These are phyloP conservation scores for Adansonia rubrostipa DNA, from an alignment of 441 rosid genomes.

Conservation along the genomic window DNA sequence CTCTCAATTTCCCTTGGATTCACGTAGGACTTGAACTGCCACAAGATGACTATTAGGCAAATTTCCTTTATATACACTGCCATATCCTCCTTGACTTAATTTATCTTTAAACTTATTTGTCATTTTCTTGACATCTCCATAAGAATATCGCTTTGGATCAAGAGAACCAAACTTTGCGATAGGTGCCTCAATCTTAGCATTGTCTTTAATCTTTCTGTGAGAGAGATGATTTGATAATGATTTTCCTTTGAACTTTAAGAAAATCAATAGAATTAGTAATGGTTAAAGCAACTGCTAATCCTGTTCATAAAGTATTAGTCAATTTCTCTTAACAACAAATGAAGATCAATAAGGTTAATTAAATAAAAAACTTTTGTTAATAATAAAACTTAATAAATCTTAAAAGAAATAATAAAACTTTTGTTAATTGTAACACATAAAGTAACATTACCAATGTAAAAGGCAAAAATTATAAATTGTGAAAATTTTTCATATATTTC, in stretches of 20 bases:
- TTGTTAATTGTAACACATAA: too few species aligned
- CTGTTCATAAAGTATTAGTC: background rate
- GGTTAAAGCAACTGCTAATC: background rate
- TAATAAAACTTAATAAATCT: too few species aligned
- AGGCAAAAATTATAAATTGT: too few species aligned
- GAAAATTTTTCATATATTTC: too few species aligned
- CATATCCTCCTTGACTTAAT: conserved; percentile 14
- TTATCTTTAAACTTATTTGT: background rate
- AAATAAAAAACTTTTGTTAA: too few species aligned
- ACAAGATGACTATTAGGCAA: conserved; percentile 34
- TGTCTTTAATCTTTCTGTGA: background rate
- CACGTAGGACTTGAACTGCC: conserved; percentile 39
- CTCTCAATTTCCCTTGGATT: conserved; percentile 17
- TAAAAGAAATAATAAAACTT: too few species aligned
- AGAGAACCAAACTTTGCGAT: background rate
- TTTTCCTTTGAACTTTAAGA: background rate
- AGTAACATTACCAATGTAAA: too few species aligned
- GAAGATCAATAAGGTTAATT: too few species aligned
- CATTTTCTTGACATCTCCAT: background rate
- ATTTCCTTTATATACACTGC: conserved; percentile 39
- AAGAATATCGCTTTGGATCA: background rate
- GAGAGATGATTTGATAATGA: background rate
- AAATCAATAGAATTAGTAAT: too few species aligned
- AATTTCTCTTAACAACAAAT: too few species aligned
- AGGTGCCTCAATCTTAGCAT: background rate